Percentiles rank a stretch among this genome's conserved stretches.
These are phyloP conservation scores for Phoenix dactylifera DNA, from an alignment of 176 grass and related monocot species.

Conservation along the genomic window DNA sequence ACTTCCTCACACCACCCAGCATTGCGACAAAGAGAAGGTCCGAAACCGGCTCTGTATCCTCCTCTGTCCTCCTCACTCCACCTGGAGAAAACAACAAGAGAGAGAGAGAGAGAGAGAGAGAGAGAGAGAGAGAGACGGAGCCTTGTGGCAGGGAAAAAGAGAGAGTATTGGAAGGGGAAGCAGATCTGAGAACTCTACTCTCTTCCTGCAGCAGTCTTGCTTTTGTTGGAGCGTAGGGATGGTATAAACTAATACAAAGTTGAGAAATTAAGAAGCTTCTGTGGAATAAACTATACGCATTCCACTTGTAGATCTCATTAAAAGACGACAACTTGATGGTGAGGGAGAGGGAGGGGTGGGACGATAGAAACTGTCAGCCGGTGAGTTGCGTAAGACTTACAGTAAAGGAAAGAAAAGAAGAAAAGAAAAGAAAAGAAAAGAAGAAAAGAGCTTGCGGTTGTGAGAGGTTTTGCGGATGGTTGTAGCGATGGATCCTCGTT, in stretches of 20 bases:
- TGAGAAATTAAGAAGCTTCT: constrained; percentile 29
- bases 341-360: neutral
- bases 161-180: neutral
- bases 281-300: constrained; percentile 13
- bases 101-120: no score
- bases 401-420: neutral
- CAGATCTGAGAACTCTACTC: constrained; percentile 24
- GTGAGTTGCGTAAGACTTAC: constrained; percentile 16
- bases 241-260: constrained; percentile 29
- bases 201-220: neutral
- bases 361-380: constrained; percentile 11
- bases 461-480: neutral
- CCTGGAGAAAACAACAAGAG: constrained; percentile 2
- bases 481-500: neutral
- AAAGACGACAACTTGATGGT: neutral
- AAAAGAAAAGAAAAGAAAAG: constrained; percentile 2
- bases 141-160: neutral
- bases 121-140: constrained; percentile 2
- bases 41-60: neutral
- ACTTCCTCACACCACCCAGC: constrained; percentile 5
- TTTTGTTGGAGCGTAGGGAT: constrained; percentile 9
- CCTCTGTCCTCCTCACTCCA: neutral
- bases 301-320: constrained; percentile 6
- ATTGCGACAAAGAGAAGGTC: neutral
- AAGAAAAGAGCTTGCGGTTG: constrained; percentile 9